Evolutionary conservation across 1,284 basidiomycete genomes (phyloP).

Genomic region (Microbotryum saponariae): DNA sequence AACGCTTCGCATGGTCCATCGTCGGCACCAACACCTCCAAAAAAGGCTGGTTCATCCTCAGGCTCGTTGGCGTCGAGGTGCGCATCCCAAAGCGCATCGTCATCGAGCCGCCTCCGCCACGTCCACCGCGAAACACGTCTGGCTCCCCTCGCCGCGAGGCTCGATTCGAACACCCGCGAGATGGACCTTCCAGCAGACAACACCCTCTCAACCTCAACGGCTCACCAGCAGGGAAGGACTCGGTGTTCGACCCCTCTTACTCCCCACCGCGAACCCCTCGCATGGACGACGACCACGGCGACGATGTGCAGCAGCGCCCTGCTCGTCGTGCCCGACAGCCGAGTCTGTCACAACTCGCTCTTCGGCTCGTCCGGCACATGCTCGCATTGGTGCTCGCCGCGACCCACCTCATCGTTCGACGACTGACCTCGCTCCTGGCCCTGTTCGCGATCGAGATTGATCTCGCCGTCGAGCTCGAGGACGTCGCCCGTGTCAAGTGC

Average conservation of each 20-base stretch:
- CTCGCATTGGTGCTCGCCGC: not conserved
- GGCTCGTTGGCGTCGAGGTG: constrained; percentile 8
- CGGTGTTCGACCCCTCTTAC: not conserved
- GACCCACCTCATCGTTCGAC: not conserved
- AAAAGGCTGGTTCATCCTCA: constrained; percentile 7
- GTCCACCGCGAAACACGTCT: not conserved
- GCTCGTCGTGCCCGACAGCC: not conserved
- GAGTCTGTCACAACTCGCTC: not conserved
- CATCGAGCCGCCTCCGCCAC: not conserved
- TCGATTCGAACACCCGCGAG: not conserved
- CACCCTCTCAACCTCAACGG: not conserved
- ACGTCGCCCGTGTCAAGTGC: not conserved
- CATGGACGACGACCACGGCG: not conserved
- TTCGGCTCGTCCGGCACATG: not conserved
- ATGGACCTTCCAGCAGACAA: not conserved
- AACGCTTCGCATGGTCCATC: no score
- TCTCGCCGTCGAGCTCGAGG: constrained; percentile 11
- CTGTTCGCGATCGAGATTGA: constrained; percentile 12
- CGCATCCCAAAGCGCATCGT: not conserved
- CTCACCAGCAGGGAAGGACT: not conserved
- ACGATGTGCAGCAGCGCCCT: not conserved
- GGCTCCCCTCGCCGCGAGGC: not conserved
- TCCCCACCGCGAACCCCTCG: not conserved
- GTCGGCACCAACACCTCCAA: constrained; percentile 1
- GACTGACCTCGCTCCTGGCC: constrained; percentile 4